Conservation (phyloP, 768 basidiomycete species). For the Pholiota microspora region DNA sequence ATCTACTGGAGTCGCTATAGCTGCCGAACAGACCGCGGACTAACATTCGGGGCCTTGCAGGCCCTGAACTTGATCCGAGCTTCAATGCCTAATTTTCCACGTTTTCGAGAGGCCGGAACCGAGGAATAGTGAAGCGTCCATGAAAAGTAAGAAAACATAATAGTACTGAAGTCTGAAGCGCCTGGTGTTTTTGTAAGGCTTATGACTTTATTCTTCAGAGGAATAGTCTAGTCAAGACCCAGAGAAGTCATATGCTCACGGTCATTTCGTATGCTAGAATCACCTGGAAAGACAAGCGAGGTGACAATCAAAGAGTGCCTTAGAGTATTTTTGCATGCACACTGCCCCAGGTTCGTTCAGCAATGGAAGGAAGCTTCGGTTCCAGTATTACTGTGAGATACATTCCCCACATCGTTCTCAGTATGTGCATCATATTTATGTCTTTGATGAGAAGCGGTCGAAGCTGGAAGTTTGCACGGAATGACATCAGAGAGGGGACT, state of each 20-base stretch:
- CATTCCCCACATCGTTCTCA: not conserved
- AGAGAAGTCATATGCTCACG: no score
- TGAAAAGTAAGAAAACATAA: no score
- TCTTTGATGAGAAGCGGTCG: not conserved
- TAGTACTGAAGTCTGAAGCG: no score
- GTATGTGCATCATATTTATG: not conserved
- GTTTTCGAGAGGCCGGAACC: slow-evolving; percentile 8
- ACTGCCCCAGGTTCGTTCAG: not conserved
- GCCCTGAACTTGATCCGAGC: not conserved
- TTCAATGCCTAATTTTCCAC: not conserved
- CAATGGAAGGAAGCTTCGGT: not conserved
- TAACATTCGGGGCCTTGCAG: not conserved
- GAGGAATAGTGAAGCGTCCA: not conserved
- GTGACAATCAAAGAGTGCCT: not conserved
- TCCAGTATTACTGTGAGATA: not conserved
- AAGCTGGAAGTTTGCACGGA: no score
- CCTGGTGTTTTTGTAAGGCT: no score
- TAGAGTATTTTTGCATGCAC: not conserved
- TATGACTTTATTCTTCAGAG: no score
- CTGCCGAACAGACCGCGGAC: not conserved
- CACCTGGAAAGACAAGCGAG: not conserved
- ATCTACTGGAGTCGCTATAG: no score
- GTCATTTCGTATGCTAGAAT: not conserved
- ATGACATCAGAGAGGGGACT: no score
- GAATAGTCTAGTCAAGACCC: no score